These are phyloP conservation scores for Colletotrichum lini DNA, from an alignment of 2,329 filamentous ascomycete species.

Conservation along the genomic window DNA sequence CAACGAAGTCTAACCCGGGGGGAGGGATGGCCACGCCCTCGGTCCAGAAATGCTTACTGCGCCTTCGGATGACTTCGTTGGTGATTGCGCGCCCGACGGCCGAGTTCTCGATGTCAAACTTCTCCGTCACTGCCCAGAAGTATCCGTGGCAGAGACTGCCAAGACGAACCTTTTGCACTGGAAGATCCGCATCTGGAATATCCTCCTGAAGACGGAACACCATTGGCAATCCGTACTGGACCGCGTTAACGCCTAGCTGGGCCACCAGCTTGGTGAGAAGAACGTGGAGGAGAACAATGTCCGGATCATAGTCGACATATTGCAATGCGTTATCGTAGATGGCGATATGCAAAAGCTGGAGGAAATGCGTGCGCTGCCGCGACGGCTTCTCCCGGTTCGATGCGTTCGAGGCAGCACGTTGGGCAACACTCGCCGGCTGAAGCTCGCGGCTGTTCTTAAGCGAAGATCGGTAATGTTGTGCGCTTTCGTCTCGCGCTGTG, in stretches of 20 bases:
- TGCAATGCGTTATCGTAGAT: constrained; percentile 92
- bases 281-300: constrained; percentile 83
- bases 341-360: constrained; percentile 86
- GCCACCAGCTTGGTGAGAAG: constrained; percentile 82
- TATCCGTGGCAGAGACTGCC: constrained; percentile 92
- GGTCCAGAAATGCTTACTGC: constrained; percentile 84
- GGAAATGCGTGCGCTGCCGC: constrained; percentile 76
- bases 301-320: constrained; percentile 78
- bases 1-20: constrained; percentile 73
- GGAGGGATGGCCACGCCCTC: constrained; percentile 81
- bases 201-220: constrained; percentile 90
- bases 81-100: constrained; percentile 79
- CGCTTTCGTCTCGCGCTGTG: constrained; percentile 70
- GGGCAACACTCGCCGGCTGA: constrained; percentile 60
- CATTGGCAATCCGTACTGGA: constrained; percentile 87
- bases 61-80: constrained; percentile 82
- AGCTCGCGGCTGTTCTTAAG: constrained; percentile 59
- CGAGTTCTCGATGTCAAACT: constrained; percentile 82
- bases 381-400: constrained; percentile 71
- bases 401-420: constrained; percentile 78
- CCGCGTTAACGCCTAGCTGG: constrained; percentile 86
- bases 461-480: constrained; percentile 61
- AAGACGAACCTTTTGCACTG: constrained; percentile 81
- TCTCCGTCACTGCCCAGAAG: constrained; percentile 83
- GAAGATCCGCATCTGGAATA: constrained; percentile 75